Evolutionary conservation across 345 rosid genomes (phyloP), one percentile per base, ranked within the genome.

Genomic region (Citrus mangshanensis): DNA sequence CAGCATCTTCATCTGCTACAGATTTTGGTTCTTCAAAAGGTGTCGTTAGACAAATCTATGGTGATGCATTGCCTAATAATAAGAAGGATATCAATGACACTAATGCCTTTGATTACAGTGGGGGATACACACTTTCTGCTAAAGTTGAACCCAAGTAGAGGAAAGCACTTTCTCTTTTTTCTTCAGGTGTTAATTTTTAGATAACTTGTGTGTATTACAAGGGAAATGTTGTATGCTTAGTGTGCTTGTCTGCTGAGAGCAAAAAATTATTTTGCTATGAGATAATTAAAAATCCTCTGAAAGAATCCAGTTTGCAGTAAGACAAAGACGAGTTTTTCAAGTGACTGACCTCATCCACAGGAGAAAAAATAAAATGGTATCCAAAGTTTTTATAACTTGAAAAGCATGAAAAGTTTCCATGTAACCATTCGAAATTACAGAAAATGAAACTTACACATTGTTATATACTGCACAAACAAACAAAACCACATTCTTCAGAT

Each of bases 1-100:
- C 98, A 4, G 89, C 97, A n/a, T 91, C 95, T 1, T 95, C 98
- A 0, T 91, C 97, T 9, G 83, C 93, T 8, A 91, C 95, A 0
- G 98, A 93, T 18, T 89, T 93, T 59, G 92, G 89, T 54, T 88
- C 76, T 54, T 54, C 89, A 60, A 89, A 85, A 78, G 87, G 77
- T 16, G 82, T 81, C 14, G 77, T 78, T 1, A 85, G 80, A 78
- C 83, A 89, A 65, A 92, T 91, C 67, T 95, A 92, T 55, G 86
- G 79, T 2, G 89, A 86, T 28, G 76, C 78, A 58, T 69, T 79
- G 59, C 91, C 89, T 22, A 24, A 13, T 8, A 35, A 66, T 32
- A 89, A 77, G 73, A 78, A 81, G 55, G 88, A 81, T n/a, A 77
- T 55, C 10, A 82, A 76, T 25, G 81, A 81, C n/a, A 73, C 42